phyloP scores from a whole-genome alignment of 768 basidiomycete species.

The Mycena metata region DNA sequence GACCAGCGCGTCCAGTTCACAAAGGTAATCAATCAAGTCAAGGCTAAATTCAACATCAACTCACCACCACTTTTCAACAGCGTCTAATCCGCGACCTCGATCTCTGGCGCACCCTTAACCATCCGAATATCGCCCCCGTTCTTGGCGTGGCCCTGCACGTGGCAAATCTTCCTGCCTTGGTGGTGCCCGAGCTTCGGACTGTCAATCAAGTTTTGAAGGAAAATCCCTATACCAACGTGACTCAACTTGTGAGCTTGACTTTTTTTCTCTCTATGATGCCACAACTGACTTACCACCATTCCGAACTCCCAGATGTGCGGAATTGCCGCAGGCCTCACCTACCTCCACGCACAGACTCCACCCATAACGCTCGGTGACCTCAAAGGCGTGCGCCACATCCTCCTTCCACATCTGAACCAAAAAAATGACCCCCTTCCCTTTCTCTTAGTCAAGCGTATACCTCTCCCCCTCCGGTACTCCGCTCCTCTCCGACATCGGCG shows the following conservation, averaged over 20 bases:
- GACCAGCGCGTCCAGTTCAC: slow-evolving; percentile 20
- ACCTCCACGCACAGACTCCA: slow-evolving; percentile 54
- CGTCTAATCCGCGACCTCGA: slow-evolving; percentile 31
- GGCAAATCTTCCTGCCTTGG: slow-evolving; percentile 35
- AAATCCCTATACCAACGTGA: slow-evolving; percentile 11
- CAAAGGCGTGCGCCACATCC: slow-evolving; percentile 52
- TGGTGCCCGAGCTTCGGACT: slow-evolving; percentile 23
- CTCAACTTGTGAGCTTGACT: slow-evolving; percentile 6
- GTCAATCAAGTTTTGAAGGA: not conserved
- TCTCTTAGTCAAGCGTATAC: slow-evolving; percentile 51
- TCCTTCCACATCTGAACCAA: not conserved
- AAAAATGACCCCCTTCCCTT: too few relatives aligned
- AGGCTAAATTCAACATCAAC: too few relatives aligned
- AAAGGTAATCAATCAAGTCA: slow-evolving; percentile 10
- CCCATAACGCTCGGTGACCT: slow-evolving; percentile 60
- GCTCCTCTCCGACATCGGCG: slow-evolving; percentile 50
- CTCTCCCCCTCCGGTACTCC: slow-evolving; percentile 49
- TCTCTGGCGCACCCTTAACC: slow-evolving; percentile 30
- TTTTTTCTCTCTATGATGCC: not conserved
- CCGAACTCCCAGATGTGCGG: slow-evolving; percentile 49
- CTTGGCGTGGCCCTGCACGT: slow-evolving; percentile 32
- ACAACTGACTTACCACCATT: not conserved
- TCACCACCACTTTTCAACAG: slow-evolving; percentile 3
- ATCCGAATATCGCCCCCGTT: slow-evolving; percentile 33
- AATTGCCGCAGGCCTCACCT: slow-evolving; percentile 52